Percentiles rank a stretch among this genome's conserved stretches.
phyloP scores from a whole-genome alignment of 257 asterid species.

The Forsythia viridissima region DNA sequence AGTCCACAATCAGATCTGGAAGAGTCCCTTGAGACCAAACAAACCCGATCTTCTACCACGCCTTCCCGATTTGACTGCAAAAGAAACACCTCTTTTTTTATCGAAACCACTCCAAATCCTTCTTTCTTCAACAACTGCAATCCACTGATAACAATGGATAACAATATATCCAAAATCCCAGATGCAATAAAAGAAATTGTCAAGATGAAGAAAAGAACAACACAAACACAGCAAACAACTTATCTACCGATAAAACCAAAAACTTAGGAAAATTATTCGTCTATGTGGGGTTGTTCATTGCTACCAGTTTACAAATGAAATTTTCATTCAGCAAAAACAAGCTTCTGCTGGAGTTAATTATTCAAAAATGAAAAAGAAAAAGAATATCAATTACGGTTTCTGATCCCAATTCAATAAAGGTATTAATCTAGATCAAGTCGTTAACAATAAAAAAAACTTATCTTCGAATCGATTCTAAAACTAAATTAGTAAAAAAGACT shows the following conservation, averaged over 20 bases:
- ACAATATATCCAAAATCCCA: constrained; percentile 22
- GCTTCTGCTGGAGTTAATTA: no score
- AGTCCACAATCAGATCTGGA: neutral
- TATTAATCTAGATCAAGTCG: constrained; percentile 22
- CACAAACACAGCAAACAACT: neutral
- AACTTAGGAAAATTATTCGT: neutral
- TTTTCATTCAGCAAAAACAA: neutral
- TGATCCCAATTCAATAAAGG: constrained; percentile 37
- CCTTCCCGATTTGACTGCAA: neutral
- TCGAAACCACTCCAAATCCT: constrained; percentile 20
- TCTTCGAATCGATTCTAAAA: constrained; percentile 23
- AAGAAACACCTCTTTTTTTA: constrained; percentile 1
- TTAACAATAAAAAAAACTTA: constrained; percentile 23
- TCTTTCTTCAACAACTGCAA: constrained; percentile 24
- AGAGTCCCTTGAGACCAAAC: neutral
- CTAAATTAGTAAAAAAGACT: constrained; percentile 13
- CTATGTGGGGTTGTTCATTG: neutral
- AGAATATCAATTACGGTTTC: constrained; percentile 17
- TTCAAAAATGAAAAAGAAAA: neutral
- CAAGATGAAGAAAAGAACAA: neutral
- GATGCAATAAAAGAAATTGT: neutral
- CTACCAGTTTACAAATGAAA: neutral
- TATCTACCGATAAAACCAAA: neutral
- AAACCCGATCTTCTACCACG: neutral
- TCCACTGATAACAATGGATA: constrained; percentile 41